These are phyloP conservation scores for Aspergillus hancockii DNA, from an alignment of 495 filamentous ascomycete species.

Conservation along the genomic window DNA sequence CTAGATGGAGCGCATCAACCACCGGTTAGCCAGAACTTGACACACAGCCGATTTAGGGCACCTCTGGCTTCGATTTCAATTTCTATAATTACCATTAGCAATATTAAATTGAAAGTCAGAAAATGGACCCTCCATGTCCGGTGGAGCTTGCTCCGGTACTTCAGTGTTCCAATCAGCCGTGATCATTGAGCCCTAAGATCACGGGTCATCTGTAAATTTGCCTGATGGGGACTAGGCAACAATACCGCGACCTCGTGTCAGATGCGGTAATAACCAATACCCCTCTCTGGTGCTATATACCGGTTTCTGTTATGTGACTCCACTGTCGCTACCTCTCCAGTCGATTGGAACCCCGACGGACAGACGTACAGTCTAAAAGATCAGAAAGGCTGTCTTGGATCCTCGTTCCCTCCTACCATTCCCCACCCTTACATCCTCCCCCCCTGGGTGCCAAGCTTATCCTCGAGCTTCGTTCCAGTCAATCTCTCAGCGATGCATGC, in stretches of 20 bases:
- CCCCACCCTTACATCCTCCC: constrained; percentile 8
- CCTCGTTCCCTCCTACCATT: constrained; percentile 7
- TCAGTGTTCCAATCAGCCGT: background rate
- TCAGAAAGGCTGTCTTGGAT: background rate
- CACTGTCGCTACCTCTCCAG: constrained; percentile 10
- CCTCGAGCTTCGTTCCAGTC: constrained; percentile 17
- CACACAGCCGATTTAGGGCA: background rate
- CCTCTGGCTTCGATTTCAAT: background rate
- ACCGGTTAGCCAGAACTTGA: background rate
- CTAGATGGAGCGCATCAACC: background rate
- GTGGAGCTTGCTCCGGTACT: background rate
- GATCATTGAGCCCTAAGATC: background rate
- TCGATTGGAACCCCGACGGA: constrained; percentile 19
- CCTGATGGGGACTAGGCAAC: background rate
- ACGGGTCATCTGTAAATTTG: background rate
- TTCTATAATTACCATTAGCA: background rate
- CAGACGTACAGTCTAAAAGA: background rate
- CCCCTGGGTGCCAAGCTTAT: constrained; percentile 26
- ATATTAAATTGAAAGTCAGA: background rate
- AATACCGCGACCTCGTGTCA: background rate
- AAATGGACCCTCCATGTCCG: background rate
- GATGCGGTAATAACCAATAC: background rate
- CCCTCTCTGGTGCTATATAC: background rate
- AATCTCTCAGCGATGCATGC: constrained; percentile 7
- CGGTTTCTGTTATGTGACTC: background rate